Conservation (phyloP, 257 asterid genomes). For the Plectranthus barbatus region DNA sequence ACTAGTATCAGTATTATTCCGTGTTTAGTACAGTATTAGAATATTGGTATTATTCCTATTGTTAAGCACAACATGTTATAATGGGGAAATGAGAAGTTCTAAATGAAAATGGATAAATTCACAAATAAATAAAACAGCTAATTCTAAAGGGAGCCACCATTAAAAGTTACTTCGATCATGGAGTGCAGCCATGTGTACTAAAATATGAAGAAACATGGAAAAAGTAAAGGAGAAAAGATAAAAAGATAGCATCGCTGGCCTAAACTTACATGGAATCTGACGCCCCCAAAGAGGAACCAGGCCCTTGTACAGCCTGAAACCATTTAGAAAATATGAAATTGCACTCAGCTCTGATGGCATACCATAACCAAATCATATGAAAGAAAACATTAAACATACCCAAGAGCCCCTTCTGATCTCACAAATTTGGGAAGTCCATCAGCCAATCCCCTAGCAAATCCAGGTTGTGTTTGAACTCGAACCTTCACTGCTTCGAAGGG, state of each 20-base stretch:
- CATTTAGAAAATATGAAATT: neutral
- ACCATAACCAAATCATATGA: neutral
- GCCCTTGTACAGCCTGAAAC: constrained; percentile 73
- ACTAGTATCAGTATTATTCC: too few relatives aligned
- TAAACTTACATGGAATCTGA: constrained; percentile 74
- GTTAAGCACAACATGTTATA: too few relatives aligned
- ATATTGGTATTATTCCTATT: too few relatives aligned
- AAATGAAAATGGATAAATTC: too few relatives aligned
- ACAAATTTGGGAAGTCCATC: constrained; percentile 43
- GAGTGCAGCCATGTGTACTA: neutral
- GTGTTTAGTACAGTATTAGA: too few relatives aligned
- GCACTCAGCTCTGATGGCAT: neutral
- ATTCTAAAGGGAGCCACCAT: neutral
- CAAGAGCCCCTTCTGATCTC: constrained; percentile 37
- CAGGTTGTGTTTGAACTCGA: constrained; percentile 49
- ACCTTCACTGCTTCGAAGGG: constrained; percentile 47
- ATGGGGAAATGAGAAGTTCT: too few relatives aligned
- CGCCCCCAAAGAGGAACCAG: constrained; percentile 91
- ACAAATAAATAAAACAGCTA: too few relatives aligned
- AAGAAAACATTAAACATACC: constrained; percentile 24
- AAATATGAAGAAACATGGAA: neutral
- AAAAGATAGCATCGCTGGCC: neutral
- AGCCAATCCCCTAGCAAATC: constrained; percentile 37
- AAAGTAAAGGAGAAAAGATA: too few relatives aligned
- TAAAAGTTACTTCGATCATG: neutral